Evolutionary conservation across 306 rosid species (phyloP), one percentile per base, ranked within the genome.

Genomic region (Ormosia emarginata): DNA sequence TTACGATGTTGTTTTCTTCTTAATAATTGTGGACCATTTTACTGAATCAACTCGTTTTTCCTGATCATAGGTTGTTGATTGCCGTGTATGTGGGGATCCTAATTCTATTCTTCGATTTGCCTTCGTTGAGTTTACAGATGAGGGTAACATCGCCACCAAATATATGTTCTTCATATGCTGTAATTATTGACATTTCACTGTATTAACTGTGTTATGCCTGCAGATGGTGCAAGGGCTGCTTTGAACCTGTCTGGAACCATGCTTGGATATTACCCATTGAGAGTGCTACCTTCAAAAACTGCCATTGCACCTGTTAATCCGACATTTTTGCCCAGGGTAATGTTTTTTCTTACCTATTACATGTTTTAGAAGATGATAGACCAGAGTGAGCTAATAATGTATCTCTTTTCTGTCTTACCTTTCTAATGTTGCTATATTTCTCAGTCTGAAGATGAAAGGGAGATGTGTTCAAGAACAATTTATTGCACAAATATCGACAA

Each of bases 271-370:
- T 95, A 93, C 24, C 98, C 98, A 1, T 87, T 95, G 55, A 88
- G 94, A 85, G 98, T 95, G 84, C 98, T 95, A 65, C 99, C 99
- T 86, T 95, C 98, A 55, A 95, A 95, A 84, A 95, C 99, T 86
- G 99, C 98, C 61, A 95, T 95, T 85, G 98, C 99, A 50, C 99
- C 98, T 8, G 99, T 95, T 75, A 92, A 95, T 74, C 99, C 98
- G 18, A 87, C 97, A 53, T 93, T 86, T 90, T 88, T 95, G 87
- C 99, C 99, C 24, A 93, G 98, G 97, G 98, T 95, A 88, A 87
- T 83, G 46, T 30, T 79, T 80, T 69, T 52, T 30, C 15, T 64
- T 46, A 4, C 56, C 44, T 78, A 30, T 78, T 65, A 41, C 64
- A 47, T 18, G n/a, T 18, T 46, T 59, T 34, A 12, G 79, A 72